Evolutionary conservation across 2,329 filamentous ascomycete species (phyloP).

Genomic region (Exserohilum rostratum): DNA sequence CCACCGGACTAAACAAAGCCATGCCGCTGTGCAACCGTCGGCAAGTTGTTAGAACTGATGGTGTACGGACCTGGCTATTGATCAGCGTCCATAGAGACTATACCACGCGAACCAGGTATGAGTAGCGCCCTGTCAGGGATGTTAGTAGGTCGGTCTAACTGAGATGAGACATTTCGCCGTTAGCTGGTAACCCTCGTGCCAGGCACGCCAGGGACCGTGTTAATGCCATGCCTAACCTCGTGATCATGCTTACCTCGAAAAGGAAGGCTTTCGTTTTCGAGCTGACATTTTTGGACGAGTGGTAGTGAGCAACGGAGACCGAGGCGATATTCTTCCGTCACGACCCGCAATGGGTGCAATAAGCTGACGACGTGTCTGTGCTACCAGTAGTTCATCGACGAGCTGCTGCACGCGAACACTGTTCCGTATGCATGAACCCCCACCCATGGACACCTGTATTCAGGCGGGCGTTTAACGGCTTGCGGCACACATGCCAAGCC

Average conservation of each 20-base stretch:
- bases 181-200: not conserved
- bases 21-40: not conserved
- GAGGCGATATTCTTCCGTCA: not conserved
- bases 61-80: conserved; percentile 1
- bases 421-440: conserved; percentile 9
- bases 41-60: not conserved
- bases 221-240: not conserved
- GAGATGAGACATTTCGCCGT: conserved; percentile 12
- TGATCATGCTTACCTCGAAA: not conserved
- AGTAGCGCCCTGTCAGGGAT: not conserved
- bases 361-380: not conserved
- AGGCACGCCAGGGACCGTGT: conserved; percentile 1
- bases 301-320: not conserved
- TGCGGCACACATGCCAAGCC: not conserved
- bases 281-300: not conserved
- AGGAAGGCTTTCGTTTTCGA: not conserved
- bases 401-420: conserved; percentile 4
- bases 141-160: conserved; percentile 5
- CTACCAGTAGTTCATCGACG: not conserved
- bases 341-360: not conserved
- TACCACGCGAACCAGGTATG: conserved; percentile 1
- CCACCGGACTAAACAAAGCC: not conserved
- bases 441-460: conserved; percentile 3
- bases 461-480: not conserved
- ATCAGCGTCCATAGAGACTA: conserved; percentile 1